Evolutionary conservation across 345 rosid genomes (phyloP).

Genomic region (Zanthoxylum bungeanum): DNA sequence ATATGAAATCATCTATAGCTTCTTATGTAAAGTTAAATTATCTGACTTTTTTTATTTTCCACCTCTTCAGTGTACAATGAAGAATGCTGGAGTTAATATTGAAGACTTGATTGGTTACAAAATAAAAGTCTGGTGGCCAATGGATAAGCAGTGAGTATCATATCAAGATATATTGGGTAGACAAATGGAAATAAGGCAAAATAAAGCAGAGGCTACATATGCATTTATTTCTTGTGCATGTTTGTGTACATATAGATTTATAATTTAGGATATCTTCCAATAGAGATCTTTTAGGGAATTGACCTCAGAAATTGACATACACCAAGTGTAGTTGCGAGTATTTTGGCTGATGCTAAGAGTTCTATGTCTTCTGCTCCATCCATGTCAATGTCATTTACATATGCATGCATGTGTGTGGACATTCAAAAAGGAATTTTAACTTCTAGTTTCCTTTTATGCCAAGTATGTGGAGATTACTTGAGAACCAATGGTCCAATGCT

Average conservation of each 20-base stretch:
- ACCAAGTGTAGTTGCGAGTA: background rate
- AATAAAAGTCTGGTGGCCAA: slow-evolving; percentile 98
- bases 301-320: background rate
- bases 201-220: background rate
- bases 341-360: background rate
- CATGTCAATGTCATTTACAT: background rate
- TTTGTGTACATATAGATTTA: background rate
- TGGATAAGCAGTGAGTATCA: slow-evolving; percentile 87
- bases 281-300: background rate
- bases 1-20: background rate
- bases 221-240: background rate
- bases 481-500: background rate
- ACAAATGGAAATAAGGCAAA: background rate
- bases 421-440: background rate
- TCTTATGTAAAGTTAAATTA: background rate
- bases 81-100: slow-evolving; percentile 43
- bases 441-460: background rate
- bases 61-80: slow-evolving; percentile 63
- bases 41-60: slow-evolving; percentile 23
- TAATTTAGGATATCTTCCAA: background rate
- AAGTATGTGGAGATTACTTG: background rate
- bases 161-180: background rate
- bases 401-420: background rate
- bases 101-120: slow-evolving; percentile 81
- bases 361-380: background rate